phyloP scores from a whole-genome alignment of 192 early-diverging fungal species.

The Umbelopsis vinacea region DNA sequence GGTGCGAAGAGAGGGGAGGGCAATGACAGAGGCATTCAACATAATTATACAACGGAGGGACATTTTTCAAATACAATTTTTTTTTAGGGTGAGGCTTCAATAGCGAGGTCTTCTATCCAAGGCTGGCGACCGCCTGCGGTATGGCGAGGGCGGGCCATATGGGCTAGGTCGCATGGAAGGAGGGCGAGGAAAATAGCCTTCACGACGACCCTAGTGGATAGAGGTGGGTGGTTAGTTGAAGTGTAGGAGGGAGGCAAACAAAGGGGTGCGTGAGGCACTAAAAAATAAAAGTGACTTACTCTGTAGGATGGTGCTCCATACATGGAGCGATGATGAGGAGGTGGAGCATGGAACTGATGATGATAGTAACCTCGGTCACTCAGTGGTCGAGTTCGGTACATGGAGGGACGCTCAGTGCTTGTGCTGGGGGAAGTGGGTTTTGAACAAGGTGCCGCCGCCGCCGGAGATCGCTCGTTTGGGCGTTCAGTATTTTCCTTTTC shows the following conservation, averaged over 20 bases:
- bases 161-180: conserved; percentile 10
- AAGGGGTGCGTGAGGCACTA: neutral
- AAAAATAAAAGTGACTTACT: conserved; percentile 3
- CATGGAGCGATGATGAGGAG: neutral
- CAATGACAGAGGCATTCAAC: too few species aligned
- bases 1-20: neutral
- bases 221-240: neutral
- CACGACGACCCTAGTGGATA: neutral
- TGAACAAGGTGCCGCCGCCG: neutral
- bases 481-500: conserved; percentile 19
- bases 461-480: neutral
- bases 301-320: neutral
- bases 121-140: conserved; percentile 1
- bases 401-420: neutral
- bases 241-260: neutral
- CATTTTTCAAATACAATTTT: too few species aligned
- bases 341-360: neutral
- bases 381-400: conserved; percentile 15
- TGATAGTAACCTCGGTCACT: conserved; percentile 18
- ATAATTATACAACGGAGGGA: neutral
- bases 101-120: conserved; percentile 9
- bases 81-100: neutral
- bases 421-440: neutral
- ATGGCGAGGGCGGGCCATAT: conserved; percentile 8
- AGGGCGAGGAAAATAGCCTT: conserved; percentile 11